Percentiles rank a stretch among this genome's conserved stretches.
phyloP scores from a whole-genome alignment of 441 rosid genomes.

The Populus tomentosa region DNA sequence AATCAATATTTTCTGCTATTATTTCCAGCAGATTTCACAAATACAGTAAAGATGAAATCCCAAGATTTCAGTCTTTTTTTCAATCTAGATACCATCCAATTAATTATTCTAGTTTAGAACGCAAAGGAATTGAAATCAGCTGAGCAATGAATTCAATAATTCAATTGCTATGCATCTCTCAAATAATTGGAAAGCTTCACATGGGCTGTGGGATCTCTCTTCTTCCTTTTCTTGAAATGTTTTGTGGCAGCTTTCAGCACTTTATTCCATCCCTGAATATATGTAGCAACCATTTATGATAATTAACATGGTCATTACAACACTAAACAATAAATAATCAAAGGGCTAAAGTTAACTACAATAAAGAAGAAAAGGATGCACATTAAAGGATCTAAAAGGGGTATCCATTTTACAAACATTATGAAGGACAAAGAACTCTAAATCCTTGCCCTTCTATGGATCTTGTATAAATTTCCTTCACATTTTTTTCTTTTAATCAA shows the following conservation, averaged over 20 bases:
- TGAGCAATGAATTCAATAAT: neutral
- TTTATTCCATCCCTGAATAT: slow-evolving; percentile 58
- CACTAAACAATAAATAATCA: neutral
- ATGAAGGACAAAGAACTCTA: too few relatives aligned
- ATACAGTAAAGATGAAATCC: too few relatives aligned
- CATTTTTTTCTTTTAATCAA: neutral
- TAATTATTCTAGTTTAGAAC: neutral
- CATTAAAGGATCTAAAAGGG: neutral
- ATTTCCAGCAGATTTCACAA: too few relatives aligned
- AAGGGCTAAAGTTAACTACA: too few relatives aligned
- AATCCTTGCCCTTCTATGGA: too few relatives aligned
- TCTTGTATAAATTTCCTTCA: too few relatives aligned
- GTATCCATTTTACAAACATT: too few relatives aligned
- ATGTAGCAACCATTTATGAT: neutral
- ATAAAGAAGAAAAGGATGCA: too few relatives aligned
- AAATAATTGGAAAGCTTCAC: slow-evolving; percentile 47
- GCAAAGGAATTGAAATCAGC: too few relatives aligned
- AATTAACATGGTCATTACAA: neutral
- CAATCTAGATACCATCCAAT: neutral
- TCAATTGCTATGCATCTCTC: slow-evolving; percentile 5
- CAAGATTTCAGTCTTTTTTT: too few relatives aligned
- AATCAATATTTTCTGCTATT: too few relatives aligned
- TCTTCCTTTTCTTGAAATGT: slow-evolving; percentile 66
- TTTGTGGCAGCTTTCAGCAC: slow-evolving; percentile 64
- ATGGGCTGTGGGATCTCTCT: slow-evolving; percentile 29